These are phyloP conservation scores for Lepidium africanum DNA, from an alignment of 345 rosid genomes.

Conservation along the genomic window DNA sequence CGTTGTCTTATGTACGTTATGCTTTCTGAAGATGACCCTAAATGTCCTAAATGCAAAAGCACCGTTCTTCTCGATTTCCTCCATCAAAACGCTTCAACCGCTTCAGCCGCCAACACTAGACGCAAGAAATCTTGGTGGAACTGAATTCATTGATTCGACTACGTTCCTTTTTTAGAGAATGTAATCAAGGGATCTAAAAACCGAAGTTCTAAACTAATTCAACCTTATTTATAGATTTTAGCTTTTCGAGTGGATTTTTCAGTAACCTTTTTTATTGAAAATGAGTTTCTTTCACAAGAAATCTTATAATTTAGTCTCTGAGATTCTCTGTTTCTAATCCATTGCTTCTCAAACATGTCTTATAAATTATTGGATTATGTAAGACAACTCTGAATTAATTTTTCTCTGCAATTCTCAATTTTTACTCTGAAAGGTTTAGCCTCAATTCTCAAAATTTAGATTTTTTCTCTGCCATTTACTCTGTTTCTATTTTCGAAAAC, in stretches of 20 bases:
- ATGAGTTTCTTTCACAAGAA: neutral
- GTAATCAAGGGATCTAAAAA: neutral
- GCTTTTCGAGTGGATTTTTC: neutral
- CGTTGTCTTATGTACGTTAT: conserved; percentile 86
- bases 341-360: neutral
- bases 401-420: no score
- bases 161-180: neutral
- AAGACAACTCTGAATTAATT: neutral
- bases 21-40: conserved; percentile 68
- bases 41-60: conserved; percentile 86
- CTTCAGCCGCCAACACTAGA: neutral
- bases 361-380: neutral
- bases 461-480: no score
- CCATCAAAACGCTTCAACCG: conserved; percentile 24
- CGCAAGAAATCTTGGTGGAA: conserved; percentile 16
- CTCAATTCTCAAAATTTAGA: no score
- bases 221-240: neutral
- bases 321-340: neutral
- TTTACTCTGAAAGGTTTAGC: no score
- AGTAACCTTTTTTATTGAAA: neutral
- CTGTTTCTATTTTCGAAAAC: no score
- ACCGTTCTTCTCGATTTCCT: conserved; percentile 73
- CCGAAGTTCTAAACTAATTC: neutral
- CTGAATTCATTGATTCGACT: conserved; percentile 9
- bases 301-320: neutral